Evolutionary conservation across 2,329 filamentous ascomycete species (phyloP).

Genomic region (Trichoderma atrobrunneum): DNA sequence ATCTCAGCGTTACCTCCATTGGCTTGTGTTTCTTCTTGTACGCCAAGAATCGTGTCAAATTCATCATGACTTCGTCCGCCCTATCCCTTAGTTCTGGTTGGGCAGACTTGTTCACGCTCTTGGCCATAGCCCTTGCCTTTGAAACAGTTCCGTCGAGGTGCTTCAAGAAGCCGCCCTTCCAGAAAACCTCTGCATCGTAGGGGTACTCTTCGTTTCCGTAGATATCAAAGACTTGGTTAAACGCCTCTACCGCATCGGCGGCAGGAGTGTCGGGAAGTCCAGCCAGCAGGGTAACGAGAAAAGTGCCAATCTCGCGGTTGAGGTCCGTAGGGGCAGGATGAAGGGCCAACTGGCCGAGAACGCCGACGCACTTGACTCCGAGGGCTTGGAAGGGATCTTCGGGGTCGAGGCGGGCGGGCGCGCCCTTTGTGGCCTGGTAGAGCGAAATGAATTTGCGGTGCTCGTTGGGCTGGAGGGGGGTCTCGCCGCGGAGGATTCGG

Average conservation of each 20-base stretch:
- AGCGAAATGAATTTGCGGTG: conserved; percentile 63
- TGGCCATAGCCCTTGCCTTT: conserved; percentile 55
- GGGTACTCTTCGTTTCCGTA: conserved; percentile 59
- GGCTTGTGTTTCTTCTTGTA: conserved; percentile 62
- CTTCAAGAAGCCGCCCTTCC: conserved; percentile 57
- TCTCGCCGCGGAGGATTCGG: conserved; percentile 48
- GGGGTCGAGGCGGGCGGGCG: conserved; percentile 26
- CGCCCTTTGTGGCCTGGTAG: conserved; percentile 56
- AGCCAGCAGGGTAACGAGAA: conserved; percentile 56
- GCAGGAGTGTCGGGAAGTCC: conserved; percentile 50
- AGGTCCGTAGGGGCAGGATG: conserved; percentile 50
- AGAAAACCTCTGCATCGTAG: conserved; percentile 63
- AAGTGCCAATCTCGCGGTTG: conserved; percentile 63
- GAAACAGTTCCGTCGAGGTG: conserved; percentile 55
- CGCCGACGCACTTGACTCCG: conserved; percentile 64
- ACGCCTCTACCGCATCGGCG: conserved; percentile 60
- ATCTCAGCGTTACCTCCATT: conserved; percentile 10
- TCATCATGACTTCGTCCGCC: conserved; percentile 60
- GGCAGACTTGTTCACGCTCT: conserved; percentile 59
- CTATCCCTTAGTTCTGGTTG: conserved; percentile 55
- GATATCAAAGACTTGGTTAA: conserved; percentile 66
- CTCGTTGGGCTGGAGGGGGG: conserved; percentile 49
- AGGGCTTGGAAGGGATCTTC: conserved; percentile 60
- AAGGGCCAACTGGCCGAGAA: conserved; percentile 61
- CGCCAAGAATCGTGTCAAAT: conserved; percentile 58